phyloP scores from a whole-genome alignment of 305 asterid genomes.

The Coffea humblotiana region DNA sequence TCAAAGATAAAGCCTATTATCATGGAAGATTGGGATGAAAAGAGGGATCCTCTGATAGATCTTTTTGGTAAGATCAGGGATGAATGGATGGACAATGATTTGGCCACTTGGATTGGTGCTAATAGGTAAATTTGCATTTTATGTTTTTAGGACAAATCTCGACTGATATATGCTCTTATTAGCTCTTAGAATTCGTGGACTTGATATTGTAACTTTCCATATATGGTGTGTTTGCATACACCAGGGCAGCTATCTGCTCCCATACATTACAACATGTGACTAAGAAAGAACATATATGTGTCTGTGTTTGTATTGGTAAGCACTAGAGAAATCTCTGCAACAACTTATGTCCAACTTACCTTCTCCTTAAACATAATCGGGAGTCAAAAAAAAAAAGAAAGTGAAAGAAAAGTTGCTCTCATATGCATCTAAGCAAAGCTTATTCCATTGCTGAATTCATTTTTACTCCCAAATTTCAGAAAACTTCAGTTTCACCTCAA shows the following conservation, averaged over 20 bases:
- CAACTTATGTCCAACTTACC: background rate
- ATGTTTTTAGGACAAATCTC: constrained; percentile 7
- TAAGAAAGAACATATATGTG: too few species aligned
- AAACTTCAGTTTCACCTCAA: background rate
- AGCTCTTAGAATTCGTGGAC: background rate
- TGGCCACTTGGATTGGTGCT: constrained; percentile 84
- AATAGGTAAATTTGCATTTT: constrained; percentile 52
- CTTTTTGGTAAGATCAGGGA: constrained; percentile 93
- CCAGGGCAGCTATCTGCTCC: background rate
- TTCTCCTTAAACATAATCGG: background rate
- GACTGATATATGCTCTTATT: background rate
- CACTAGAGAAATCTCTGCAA: background rate
- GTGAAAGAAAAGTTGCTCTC: background rate
- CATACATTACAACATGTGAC: background rate
- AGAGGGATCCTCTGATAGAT: constrained; percentile 67
- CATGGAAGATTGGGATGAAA: constrained; percentile 80
- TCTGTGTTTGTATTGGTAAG: background rate
- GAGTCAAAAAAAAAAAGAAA: background rate
- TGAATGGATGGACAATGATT: constrained; percentile 83
- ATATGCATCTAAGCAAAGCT: background rate
- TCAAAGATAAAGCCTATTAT: constrained; percentile 67
- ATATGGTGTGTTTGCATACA: background rate
- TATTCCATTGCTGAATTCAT: background rate
- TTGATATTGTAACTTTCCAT: background rate
- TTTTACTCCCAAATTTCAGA: background rate